Evolutionary conservation across 1,139 yeast genomes (phyloP).

Genomic region (Chernovozyma aurita): DNA sequence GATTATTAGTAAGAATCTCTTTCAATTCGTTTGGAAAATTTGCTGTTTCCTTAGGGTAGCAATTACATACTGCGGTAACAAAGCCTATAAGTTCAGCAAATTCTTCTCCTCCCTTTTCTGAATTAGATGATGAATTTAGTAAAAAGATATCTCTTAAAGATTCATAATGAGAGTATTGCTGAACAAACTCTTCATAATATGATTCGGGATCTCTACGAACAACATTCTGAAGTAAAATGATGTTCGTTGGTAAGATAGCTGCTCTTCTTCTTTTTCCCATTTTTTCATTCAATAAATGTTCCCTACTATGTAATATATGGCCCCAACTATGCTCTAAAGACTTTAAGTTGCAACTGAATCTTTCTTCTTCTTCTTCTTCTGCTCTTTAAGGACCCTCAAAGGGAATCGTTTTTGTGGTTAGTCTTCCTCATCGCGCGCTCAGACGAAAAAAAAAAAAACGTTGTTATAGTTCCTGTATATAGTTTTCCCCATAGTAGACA

Average conservation of each 20-base stretch:
- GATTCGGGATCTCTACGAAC: constrained; percentile 93
- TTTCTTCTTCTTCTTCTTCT: too few species aligned
- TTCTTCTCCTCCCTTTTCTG: constrained; percentile 56
- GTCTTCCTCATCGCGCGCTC: too few species aligned
- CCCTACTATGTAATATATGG: too few species aligned
- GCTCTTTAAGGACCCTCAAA: too few species aligned
- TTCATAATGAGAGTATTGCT: constrained; percentile 89
- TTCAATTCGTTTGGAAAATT: constrained; percentile 79
- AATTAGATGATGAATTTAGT: constrained; percentile 51
- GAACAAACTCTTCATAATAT: constrained; percentile 86
- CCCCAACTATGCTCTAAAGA: too few species aligned
- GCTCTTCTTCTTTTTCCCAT: constrained; percentile 92
- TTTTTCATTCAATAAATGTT: constrained; percentile 46
- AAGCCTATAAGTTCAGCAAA: constrained; percentile 85
- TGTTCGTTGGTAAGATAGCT: constrained; percentile 85
- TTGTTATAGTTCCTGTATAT: too few species aligned
- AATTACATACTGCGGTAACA: constrained; percentile 84
- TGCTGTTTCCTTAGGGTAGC: constrained; percentile 86
- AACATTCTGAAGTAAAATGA: constrained; percentile 84
- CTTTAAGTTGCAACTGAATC: too few species aligned
- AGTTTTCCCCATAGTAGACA: too few species aligned
- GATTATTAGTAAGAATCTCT: constrained; percentile 64
- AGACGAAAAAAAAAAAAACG: too few species aligned
- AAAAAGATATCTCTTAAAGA: constrained; percentile 83
- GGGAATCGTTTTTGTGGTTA: too few species aligned